Conservation (phyloP, 2,329 filamentous ascomycete species). For the Scedosporium minutisporum region DNA sequence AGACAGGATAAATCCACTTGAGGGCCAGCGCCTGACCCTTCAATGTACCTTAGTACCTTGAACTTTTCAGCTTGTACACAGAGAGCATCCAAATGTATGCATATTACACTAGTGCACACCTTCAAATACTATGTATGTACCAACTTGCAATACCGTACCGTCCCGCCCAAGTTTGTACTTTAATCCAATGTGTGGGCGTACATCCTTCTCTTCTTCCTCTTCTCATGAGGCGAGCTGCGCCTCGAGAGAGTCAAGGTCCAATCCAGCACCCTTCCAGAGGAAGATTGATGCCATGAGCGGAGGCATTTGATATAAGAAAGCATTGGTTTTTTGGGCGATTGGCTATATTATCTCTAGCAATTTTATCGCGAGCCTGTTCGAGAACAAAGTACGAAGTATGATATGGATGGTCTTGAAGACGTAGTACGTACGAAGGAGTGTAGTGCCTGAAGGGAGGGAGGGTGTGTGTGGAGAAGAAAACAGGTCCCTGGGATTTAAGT, state of each 20-base stretch:
- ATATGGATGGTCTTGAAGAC: no score
- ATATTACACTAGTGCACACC: neutral
- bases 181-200: neutral
- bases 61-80: neutral
- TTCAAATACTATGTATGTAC: neutral
- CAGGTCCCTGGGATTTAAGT: neutral
- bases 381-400: no score
- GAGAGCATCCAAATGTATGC: neutral
- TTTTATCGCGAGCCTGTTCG: no score
- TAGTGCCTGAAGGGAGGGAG: neutral
- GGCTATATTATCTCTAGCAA: no score
- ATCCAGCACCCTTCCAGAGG: no score
- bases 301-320: no score
- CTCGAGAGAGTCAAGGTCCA: no score
- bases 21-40: slow-evolving; percentile 1
- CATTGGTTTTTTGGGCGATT: no score
- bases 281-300: no score
- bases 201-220: neutral
- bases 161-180: neutral
- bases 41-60: neutral
- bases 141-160: neutral
- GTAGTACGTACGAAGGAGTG: no score
- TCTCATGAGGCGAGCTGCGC: no score
- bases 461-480: neutral
- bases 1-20: slow-evolving; percentile 6